Evolutionary conservation across 2,329 filamentous ascomycete species (phyloP).

Genomic region (Colletotrichum abscissum): DNA sequence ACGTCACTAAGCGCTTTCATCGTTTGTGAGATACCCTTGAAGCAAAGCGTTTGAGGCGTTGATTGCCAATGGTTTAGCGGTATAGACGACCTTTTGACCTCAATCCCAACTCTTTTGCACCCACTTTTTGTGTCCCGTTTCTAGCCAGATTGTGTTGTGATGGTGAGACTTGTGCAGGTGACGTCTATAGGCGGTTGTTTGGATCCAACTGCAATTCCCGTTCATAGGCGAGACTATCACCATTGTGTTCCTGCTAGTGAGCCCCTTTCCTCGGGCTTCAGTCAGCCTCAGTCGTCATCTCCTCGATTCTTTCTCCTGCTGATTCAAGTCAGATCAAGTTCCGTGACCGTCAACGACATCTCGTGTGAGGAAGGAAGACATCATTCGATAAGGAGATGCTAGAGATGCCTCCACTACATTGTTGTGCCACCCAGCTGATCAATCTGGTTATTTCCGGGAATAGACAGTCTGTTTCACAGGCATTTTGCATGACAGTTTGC

Average conservation of each 20-base stretch:
- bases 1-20: not conserved
- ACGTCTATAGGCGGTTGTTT: not conserved
- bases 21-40: conserved; percentile 28
- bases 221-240: not conserved
- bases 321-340: no score
- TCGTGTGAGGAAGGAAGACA: not conserved
- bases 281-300: not conserved
- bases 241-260: not conserved
- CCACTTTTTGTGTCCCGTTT: not conserved
- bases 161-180: not conserved
- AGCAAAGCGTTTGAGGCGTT: conserved; percentile 18
- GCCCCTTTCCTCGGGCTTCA: not conserved
- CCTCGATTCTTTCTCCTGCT: no score
- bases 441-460: no score
- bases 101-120: not conserved
- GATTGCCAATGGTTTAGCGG: not conserved
- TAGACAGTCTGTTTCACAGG: not conserved
- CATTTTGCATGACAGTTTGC: not conserved
- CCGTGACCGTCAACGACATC: not conserved
- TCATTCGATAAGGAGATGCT: not conserved
- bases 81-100: not conserved
- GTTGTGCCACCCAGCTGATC: no score
- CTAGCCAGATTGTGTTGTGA: not conserved
- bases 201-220: not conserved
- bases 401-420: no score